Evolutionary conservation across 257 asterid genomes (phyloP).

Genomic region (Scutellaria minor): DNA sequence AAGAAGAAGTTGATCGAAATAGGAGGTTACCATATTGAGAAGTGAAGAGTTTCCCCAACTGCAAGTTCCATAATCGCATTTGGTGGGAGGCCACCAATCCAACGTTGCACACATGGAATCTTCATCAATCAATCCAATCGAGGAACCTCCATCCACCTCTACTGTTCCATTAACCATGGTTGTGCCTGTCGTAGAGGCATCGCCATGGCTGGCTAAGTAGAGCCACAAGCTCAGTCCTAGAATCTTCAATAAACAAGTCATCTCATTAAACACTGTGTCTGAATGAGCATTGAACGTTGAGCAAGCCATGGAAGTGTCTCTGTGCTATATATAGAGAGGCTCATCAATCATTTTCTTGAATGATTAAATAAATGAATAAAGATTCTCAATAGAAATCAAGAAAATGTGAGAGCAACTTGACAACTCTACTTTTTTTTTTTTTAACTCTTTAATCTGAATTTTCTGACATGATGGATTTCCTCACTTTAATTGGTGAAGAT

Average conservation of each 20-base stretch:
- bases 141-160: conserved; percentile 52
- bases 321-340: conserved; percentile 16
- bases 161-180: conserved; percentile 47
- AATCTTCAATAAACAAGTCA: conserved; percentile 49
- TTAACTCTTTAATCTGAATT: too few relatives aligned
- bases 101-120: conserved; percentile 64
- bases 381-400: conserved; percentile 4
- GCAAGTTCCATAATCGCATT: conserved; percentile 69
- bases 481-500: conserved; percentile 37
- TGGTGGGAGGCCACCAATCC: conserved; percentile 72
- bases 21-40: conserved; percentile 63
- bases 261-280: conserved; percentile 36
- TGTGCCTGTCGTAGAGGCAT: conserved; percentile 41
- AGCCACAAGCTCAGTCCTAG: conserved; percentile 57
- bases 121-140: conserved; percentile 54
- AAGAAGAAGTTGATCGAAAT: too few relatives aligned
- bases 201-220: conserved; percentile 47
- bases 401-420: conserved; percentile 22
- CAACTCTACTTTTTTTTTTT: not conserved
- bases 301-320: conserved; percentile 27
- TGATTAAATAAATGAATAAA: not conserved
- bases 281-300: conserved; percentile 32
- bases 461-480: conserved; percentile 17
- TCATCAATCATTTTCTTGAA: conserved; percentile 19
- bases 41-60: conserved; percentile 73